Conservation (phyloP, 2,329 filamentous ascomycete species). For the Geoglossum cookeanum region DNA sequence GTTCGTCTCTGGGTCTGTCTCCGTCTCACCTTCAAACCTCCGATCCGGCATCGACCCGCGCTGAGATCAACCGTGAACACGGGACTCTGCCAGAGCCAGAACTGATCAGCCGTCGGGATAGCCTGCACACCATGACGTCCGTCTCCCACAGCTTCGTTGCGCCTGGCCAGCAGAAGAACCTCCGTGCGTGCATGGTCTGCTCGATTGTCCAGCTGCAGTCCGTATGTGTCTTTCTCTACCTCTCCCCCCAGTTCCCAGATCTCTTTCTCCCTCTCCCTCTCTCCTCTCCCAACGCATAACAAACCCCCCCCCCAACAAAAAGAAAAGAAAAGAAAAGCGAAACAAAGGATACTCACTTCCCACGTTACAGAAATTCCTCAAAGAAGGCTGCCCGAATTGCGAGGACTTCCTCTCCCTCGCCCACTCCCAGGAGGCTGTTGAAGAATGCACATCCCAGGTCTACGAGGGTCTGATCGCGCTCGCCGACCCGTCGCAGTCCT, state of each 20-base stretch:
- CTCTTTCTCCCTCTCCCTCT: too few species aligned
- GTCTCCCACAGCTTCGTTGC: slow-evolving; percentile 36
- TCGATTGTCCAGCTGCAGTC: slow-evolving; percentile 72
- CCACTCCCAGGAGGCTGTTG: slow-evolving; percentile 60
- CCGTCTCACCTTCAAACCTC: too few species aligned
- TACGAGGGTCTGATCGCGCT: slow-evolving; percentile 86
- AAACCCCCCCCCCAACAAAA: too few species aligned
- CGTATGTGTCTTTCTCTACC: slow-evolving; percentile 27
- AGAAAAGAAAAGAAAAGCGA: background rate
- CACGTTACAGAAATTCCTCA: slow-evolving; percentile 51
- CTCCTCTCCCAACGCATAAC: too few species aligned
- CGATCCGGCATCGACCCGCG: too few species aligned
- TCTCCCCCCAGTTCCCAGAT: too few species aligned
- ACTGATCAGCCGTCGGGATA: too few species aligned
- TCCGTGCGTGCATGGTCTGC: slow-evolving; percentile 98
- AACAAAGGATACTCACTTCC: background rate
- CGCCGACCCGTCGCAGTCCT: slow-evolving; percentile 63
- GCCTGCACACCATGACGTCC: background rate
- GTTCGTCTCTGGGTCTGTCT: too few species aligned
- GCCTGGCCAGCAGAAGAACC: slow-evolving; percentile 27
- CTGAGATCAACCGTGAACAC: too few species aligned
- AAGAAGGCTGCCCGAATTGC: slow-evolving; percentile 89
- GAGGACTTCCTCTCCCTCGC: slow-evolving; percentile 75
- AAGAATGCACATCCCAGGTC: slow-evolving; percentile 87
- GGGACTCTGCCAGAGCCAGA: too few species aligned